These are phyloP conservation scores for Lipomyces yamadae DNA, from an alignment of 805 yeast species.

Conservation along the genomic window DNA sequence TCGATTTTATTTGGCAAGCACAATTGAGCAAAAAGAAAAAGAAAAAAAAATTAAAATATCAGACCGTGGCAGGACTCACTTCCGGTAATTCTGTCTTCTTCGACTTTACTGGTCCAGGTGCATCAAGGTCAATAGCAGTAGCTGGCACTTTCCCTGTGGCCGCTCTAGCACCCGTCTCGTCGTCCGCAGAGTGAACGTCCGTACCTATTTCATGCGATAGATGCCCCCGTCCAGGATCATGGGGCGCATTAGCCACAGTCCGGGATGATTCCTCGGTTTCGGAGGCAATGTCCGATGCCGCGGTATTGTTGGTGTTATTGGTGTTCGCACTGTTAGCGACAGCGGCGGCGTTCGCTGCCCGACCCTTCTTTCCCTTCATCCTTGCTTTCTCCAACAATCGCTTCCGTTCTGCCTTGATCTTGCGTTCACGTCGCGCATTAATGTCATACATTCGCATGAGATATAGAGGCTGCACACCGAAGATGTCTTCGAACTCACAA, in stretches of 20 bases:
- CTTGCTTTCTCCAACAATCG: slow-evolving; percentile 37
- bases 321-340: slow-evolving; percentile 11
- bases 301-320: neutral
- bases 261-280: neutral
- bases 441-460: slow-evolving; percentile 33
- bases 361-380: slow-evolving; percentile 33
- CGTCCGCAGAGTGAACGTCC: slow-evolving; percentile 11
- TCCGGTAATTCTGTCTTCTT: slow-evolving; percentile 20
- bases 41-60: slow-evolving; percentile 2
- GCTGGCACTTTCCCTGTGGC: neutral
- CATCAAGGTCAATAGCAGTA: neutral
- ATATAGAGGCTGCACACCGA: slow-evolving; percentile 36
- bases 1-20: neutral
- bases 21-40: slow-evolving; percentile 4
- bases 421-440: slow-evolving; percentile 34
- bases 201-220: neutral
- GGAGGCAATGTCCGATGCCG: neutral
- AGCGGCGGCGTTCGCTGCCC: slow-evolving; percentile 9
- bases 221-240: neutral
- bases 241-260: neutral
- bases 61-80: neutral
- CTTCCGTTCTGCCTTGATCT: slow-evolving; percentile 29
- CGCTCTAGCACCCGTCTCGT: too few relatives aligned
- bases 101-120: slow-evolving; percentile 12
- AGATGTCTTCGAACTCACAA: slow-evolving; percentile 38